Evolutionary conservation across 2,329 filamentous ascomycete species (phyloP), one percentile per base, ranked within the genome.

Genomic region (Hymenoscyphus infarciens): DNA sequence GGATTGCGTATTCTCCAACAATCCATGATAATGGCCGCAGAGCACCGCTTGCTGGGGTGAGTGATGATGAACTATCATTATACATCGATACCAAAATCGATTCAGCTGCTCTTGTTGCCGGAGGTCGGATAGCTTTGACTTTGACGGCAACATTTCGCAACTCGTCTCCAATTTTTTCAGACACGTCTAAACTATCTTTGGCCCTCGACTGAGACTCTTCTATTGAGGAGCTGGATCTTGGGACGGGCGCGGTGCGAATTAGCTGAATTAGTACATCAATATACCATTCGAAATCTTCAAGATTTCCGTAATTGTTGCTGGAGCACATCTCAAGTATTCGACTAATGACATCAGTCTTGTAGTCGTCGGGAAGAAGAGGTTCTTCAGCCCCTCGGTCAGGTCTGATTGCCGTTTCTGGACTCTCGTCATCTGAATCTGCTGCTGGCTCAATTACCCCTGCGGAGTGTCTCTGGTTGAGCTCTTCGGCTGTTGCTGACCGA

Each of bases 261-360:
- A 99, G 83, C 73, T 97, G 92, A 5, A 91, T 89, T 33, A 99
- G 79, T 31, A 97, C 86, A 68, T 95, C 91, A 68, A 98, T 89
- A 75, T 98, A 98, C 95, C 95, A 99, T 69, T 97, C 94, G 74
- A 99, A 99, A 74, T 99, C 94, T 59, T 83, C 79, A 56, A 99
- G 81, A 72, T 92, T 91, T 45, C 84, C 83, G 74, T 98, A 99
- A 65, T 92, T 97, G 67, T 93, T 89, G 67, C 87, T 87, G 8
- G 92, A 91, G 75, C 94, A 98, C 86, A 99, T 96, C 64, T 88
- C 86, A 11, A 98, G 75, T 64, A 98, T 92, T 63, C 90, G 85
- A 62, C 84, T 83, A 59, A 98, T 91, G 22, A 97, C 91, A 70
- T 91, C 91, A 42, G 87, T 80, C 59, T 88, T 88, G 75, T 98